phyloP scores from a whole-genome alignment of 331 rosid genomes.

The Malus hybrid region DNA sequence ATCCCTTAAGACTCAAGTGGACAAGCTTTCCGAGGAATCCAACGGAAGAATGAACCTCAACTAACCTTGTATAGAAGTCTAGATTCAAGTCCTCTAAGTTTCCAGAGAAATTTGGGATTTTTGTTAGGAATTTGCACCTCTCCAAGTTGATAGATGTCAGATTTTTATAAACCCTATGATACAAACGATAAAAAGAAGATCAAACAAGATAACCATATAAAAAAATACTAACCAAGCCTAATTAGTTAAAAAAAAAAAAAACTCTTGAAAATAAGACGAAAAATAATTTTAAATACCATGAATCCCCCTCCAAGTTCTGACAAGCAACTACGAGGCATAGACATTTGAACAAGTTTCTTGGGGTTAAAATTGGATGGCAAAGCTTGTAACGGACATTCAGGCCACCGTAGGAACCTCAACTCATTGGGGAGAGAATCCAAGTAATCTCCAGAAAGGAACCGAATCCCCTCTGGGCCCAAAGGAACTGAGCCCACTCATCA shows the following conservation, averaged over 20 bases:
- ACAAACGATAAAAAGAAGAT: no score
- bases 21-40: background rate
- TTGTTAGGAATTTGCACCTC: background rate
- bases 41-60: background rate
- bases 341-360: background rate
- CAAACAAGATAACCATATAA: background rate
- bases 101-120: background rate
- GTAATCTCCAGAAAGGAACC: background rate
- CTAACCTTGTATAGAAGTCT: background rate
- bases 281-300: background rate
- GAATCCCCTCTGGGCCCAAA: no score
- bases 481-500: no score
- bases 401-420: constrained; percentile 2
- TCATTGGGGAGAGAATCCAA: constrained; percentile 5
- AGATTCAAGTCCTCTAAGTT: background rate
- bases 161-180: background rate
- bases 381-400: background rate
- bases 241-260: background rate
- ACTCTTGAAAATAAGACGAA: no score
- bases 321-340: constrained; percentile 4
- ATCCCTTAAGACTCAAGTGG: background rate
- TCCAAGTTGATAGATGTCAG: background rate
- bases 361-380: background rate
- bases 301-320: background rate
- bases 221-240: background rate